Conservation (phyloP, 805 yeast species). For the Sugiyamaella americana region DNA sequence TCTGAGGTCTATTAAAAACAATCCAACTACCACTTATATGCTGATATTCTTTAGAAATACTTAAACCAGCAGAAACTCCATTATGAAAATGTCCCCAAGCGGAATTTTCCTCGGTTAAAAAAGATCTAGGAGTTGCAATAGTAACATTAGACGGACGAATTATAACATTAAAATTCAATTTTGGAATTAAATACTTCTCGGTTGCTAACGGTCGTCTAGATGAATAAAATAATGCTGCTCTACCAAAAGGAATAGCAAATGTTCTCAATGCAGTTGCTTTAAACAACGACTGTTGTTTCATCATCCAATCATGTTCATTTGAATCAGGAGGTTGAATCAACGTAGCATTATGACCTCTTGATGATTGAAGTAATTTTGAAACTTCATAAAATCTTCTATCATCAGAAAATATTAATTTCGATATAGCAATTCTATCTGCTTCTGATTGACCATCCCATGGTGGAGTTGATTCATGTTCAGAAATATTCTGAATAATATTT, state of each 20-base stretch:
- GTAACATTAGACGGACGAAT: conserved; percentile 64
- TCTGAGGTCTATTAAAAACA: conserved; percentile 71
- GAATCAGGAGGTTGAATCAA: conserved; percentile 36
- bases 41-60: conserved; percentile 58
- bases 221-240: conserved; percentile 65
- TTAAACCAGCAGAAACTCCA: conserved; percentile 83
- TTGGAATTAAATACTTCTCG: conserved; percentile 76
- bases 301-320: conserved; percentile 51
- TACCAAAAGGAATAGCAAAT: conserved; percentile 67
- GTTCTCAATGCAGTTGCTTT: conserved; percentile 63
- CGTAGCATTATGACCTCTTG: conserved; percentile 49
- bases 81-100: conserved; percentile 90
- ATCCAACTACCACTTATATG: conserved; percentile 90
- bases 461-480: conserved; percentile 41
- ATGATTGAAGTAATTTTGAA: conserved; percentile 62
- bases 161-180: conserved; percentile 59
- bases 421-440: conserved; percentile 59
- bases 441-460: conserved; percentile 72
- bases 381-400: conserved; percentile 80
- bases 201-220: conserved; percentile 74
- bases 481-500: conserved; percentile 36
- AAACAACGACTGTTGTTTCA: conserved; percentile 52
- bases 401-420: conserved; percentile 63
- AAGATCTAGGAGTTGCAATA: conserved; percentile 51
- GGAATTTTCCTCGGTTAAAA: conserved; percentile 42